Conservation (phyloP, 805 yeast species). For the Zygoascus flipseniorum region DNA sequence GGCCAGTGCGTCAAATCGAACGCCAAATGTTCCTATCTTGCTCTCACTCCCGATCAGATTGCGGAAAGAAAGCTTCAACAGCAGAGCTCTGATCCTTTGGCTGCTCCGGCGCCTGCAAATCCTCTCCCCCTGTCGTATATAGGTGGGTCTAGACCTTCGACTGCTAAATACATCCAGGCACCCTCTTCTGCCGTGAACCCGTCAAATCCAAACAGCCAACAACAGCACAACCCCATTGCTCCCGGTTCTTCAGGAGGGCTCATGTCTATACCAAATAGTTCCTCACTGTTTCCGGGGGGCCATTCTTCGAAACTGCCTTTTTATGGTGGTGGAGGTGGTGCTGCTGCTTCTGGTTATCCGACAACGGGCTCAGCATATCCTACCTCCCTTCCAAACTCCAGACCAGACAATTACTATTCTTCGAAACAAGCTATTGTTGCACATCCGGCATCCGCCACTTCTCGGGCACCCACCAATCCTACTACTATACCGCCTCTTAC, state of each 20-base stretch:
- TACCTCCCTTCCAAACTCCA: background rate
- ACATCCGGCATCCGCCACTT: background rate
- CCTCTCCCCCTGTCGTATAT: background rate
- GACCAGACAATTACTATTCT: background rate
- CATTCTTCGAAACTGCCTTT: background rate
- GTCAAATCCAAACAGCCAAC: no score
- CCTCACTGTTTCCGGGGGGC: background rate
- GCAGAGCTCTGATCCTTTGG: background rate
- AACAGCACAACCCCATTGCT: background rate
- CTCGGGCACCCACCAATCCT: background rate
- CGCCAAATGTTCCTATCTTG: constrained; percentile 41
- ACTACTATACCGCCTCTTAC: background rate
- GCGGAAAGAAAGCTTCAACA: constrained; percentile 21
- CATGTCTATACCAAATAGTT: background rate
- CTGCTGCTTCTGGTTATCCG: background rate
- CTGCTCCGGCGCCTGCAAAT: background rate
- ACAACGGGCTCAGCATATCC: constrained; percentile 1
- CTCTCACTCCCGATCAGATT: constrained; percentile 39
- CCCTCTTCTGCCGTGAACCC: background rate
- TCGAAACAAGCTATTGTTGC: background rate
- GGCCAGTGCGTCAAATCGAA: constrained; percentile 43
- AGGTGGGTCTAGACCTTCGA: background rate
- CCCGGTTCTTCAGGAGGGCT: background rate
- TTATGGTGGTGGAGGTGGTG: background rate
- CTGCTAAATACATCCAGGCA: background rate